Percentiles rank a stretch among this genome's conserved stretches.
Evolutionary conservation across 2,329 filamentous ascomycete species (phyloP).

Genomic region (Daldinia eschscholtzii): DNA sequence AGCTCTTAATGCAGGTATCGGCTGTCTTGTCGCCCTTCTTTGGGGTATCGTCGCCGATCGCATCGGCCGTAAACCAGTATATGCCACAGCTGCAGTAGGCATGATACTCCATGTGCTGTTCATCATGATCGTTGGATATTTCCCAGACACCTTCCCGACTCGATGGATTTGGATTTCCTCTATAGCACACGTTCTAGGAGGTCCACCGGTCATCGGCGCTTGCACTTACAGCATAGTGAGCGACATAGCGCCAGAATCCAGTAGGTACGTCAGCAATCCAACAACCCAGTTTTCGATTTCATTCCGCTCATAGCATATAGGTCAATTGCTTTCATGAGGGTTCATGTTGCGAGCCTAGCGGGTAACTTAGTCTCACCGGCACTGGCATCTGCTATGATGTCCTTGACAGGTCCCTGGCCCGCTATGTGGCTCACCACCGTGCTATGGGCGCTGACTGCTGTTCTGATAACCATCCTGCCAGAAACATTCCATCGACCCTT

Average conservation of each 20-base stretch:
- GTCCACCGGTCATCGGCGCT: constrained; percentile 51
- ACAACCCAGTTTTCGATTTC: background rate
- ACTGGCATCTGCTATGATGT: constrained; percentile 55
- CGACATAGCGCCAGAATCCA: constrained; percentile 55
- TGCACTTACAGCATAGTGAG: constrained; percentile 54
- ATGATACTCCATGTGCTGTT: constrained; percentile 48
- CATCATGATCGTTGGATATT: constrained; percentile 53
- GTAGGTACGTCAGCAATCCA: constrained; percentile 49
- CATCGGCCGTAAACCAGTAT: constrained; percentile 55
- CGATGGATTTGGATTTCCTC: constrained; percentile 54
- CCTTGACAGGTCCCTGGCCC: constrained; percentile 50
- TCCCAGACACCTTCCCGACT: constrained; percentile 51
- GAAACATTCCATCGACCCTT: constrained; percentile 45
- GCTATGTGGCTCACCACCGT: constrained; percentile 49
- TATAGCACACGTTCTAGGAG: constrained; percentile 53
- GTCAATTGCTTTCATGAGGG: constrained; percentile 54
- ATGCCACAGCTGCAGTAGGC: constrained; percentile 51
- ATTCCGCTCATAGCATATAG: constrained; percentile 43
- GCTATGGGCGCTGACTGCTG: constrained; percentile 35
- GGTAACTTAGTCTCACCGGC: constrained; percentile 56
- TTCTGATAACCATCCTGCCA: constrained; percentile 47
- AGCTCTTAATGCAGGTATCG: constrained; percentile 51
- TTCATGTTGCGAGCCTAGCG: constrained; percentile 50
- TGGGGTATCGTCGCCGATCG: constrained; percentile 57
- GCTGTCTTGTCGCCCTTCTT: constrained; percentile 53